Base-by-base conservation (phyloP, 2,329 filamentous ascomycete genomes). In the Whalleya microplaca region DNA sequence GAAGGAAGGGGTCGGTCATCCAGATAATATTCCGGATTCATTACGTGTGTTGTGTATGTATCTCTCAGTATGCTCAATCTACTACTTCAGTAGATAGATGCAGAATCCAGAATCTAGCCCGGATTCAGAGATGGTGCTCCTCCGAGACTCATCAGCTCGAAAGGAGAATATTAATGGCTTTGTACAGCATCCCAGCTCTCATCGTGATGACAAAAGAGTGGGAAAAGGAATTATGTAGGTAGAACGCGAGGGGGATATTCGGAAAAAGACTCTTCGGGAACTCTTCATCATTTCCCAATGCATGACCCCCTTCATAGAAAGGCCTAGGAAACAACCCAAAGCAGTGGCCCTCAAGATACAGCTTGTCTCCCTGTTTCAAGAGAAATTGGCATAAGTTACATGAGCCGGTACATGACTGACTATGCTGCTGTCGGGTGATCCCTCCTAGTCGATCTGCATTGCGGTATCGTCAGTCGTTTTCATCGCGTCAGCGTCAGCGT, bases 381-480 rank as follows among this genome's bases (percentile, higher is more conserved):
- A 12, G 12, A 29, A 29, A 29, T 29, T 5, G 27, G 27, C 27
- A 6, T 5, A 29, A 5, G 27, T 6, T 5, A 29, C 6, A 5
- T 29, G 27, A 5, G 5, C 27, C 12, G 27, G 27, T 12, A 29
- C 5, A 12, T 29, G 27, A 29, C 27, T 5, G 27, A 29, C n/a
- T 29, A 37, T 37, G 9, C 14, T 47, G 45, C 21, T 21, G 45
- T 37, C 3, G 41, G 21, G 21, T 19, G 19, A 16, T 18, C 8
- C 23, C 40, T 46, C 47, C 64, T 64, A 69, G 56, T 68, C 66
- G 52, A 66, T 57, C 48, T 68, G 62, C 67, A 68, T 69, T 7
- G 59, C 52, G 58, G 62, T 62, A 51, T 62, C 53, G n/a, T 59
- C 53, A 37, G 43, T 29, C 45, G 45, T 59, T 55, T 41, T 47